These are phyloP conservation scores for Oidiodendron maius DNA, from an alignment of 495 filamentous ascomycete species.

Conservation along the genomic window DNA sequence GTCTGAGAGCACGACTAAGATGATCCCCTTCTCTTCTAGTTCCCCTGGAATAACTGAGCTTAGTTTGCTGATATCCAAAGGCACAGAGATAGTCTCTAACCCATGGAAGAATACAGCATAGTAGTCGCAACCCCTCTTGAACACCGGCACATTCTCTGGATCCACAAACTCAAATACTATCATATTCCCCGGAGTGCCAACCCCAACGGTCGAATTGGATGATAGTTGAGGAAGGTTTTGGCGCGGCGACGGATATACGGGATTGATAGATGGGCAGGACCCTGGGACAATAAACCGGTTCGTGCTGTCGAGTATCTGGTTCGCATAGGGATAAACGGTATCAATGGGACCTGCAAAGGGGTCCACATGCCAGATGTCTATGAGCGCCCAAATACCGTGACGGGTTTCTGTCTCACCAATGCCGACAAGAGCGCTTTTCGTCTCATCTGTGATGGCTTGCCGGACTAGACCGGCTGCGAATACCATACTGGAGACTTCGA, in stretches of 20 bases:
- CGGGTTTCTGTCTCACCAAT: slow-evolving; percentile 43
- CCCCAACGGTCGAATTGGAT: slow-evolving; percentile 11
- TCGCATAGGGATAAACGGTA: slow-evolving; percentile 45
- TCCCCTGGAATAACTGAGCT: slow-evolving; percentile 33
- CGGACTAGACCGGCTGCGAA: slow-evolving; percentile 44
- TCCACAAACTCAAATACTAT: slow-evolving; percentile 23
- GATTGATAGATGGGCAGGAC: slow-evolving; percentile 42
- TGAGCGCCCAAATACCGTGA: slow-evolving; percentile 42
- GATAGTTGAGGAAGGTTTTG: slow-evolving; percentile 34
- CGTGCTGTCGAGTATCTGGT: slow-evolving; percentile 45
- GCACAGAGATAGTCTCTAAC: slow-evolving; percentile 35
- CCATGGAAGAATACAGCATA: slow-evolving; percentile 47
- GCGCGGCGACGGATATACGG: slow-evolving; percentile 37
- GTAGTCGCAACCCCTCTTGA: slow-evolving; percentile 32
- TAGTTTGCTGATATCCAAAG: slow-evolving; percentile 29
- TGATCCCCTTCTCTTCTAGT: slow-evolving; percentile 40
- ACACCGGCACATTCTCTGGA: slow-evolving; percentile 21
- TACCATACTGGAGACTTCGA: slow-evolving; percentile 47
- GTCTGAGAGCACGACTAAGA: slow-evolving; percentile 38
- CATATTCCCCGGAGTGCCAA: not conserved
- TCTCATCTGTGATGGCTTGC: slow-evolving; percentile 27
- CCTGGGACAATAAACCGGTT: slow-evolving; percentile 38
- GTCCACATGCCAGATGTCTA: slow-evolving; percentile 40
- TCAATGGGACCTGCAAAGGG: slow-evolving; percentile 44
- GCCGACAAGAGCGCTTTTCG: slow-evolving; percentile 39